Conservation (phyloP, 2,329 filamentous ascomycete genomes). For the Aspergillus costaricaensis region DNA sequence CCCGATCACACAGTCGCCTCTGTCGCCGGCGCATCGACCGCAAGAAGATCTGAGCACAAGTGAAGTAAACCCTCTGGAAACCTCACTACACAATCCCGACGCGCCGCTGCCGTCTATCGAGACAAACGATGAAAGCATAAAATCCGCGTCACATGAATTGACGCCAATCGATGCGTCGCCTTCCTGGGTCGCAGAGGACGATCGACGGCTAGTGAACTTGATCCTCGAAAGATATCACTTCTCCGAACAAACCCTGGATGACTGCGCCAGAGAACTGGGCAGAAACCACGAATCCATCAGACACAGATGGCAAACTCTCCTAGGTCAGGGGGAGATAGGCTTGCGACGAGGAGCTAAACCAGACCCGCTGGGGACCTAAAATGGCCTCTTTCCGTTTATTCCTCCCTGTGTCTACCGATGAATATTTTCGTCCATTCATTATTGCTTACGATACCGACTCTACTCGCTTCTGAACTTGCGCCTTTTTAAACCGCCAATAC, state of each 20-base stretch:
- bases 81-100: conserved; percentile 30
- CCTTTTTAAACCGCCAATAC: background rate
- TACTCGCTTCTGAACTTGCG: too few relatives aligned
- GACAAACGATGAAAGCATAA: conserved; percentile 21
- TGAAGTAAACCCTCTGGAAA: conserved; percentile 8
- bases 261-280: conserved; percentile 47
- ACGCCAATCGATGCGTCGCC: background rate
- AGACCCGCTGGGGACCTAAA: conserved; percentile 26
- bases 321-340: conserved; percentile 47
- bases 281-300: conserved; percentile 44
- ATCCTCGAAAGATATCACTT: conserved; percentile 49
- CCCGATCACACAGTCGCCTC: conserved; percentile 36
- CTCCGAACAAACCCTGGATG: conserved; percentile 48
- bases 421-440: too few relatives aligned
- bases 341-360: conserved; percentile 24
- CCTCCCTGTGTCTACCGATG: background rate
- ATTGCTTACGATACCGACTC: too few relatives aligned
- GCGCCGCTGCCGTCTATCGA: conserved; percentile 42
- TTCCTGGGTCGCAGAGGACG: conserved; percentile 44
- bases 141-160: conserved; percentile 12
- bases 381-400: conserved; percentile 11
- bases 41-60: conserved; percentile 13
- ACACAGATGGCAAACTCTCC: conserved; percentile 45
- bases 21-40: conserved; percentile 25
- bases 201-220: conserved; percentile 44